phyloP scores from a whole-genome alignment of 176 grass and related monocot species.

The Ensete ventricosum region DNA sequence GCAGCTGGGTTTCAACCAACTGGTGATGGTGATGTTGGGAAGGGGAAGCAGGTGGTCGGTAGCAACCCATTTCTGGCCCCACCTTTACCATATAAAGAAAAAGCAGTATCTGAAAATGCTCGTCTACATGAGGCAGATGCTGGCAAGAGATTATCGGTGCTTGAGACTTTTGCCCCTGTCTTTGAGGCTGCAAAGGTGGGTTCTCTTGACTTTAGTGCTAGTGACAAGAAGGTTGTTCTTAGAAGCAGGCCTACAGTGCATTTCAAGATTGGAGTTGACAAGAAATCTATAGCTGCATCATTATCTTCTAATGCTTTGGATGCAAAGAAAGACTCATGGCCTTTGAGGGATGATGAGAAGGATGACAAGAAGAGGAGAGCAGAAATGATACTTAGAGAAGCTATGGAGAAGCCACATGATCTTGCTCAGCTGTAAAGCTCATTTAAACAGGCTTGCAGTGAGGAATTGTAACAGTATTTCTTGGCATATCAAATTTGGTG shows the following conservation, averaged over 20 bases:
- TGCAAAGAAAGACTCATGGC: slow-evolving; percentile 13
- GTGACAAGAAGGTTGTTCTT: slow-evolving; percentile 37
- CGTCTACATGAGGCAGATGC: slow-evolving; percentile 22
- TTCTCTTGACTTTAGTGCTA: slow-evolving; percentile 31
- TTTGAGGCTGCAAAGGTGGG: slow-evolving; percentile 42
- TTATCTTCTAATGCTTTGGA: slow-evolving; percentile 24
- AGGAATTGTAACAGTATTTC: neutral
- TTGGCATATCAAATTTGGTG: slow-evolving; percentile 5
- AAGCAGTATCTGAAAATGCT: slow-evolving; percentile 39
- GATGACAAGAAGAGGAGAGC: slow-evolving; percentile 53
- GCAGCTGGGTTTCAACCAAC: slow-evolving; percentile 28
- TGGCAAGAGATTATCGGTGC: slow-evolving; percentile 39
- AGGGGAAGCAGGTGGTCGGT: slow-evolving; percentile 47
- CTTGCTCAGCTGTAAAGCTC: slow-evolving; percentile 36
- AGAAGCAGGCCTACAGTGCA: slow-evolving; percentile 38
- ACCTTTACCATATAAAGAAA: slow-evolving; percentile 42
- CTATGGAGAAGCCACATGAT: slow-evolving; percentile 38
- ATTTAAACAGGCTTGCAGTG: slow-evolving; percentile 5
- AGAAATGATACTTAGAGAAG: slow-evolving; percentile 44
- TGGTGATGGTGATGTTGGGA: slow-evolving; percentile 14
- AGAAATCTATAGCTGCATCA: slow-evolving; percentile 26
- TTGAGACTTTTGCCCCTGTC: slow-evolving; percentile 62
- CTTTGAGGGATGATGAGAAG: slow-evolving; percentile 40
- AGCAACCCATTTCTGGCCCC: slow-evolving; percentile 56
- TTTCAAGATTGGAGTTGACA: slow-evolving; percentile 43